Evolutionary conservation across 495 filamentous ascomycete genomes (phyloP).

Genomic region (Aeminium ludgeri): DNA sequence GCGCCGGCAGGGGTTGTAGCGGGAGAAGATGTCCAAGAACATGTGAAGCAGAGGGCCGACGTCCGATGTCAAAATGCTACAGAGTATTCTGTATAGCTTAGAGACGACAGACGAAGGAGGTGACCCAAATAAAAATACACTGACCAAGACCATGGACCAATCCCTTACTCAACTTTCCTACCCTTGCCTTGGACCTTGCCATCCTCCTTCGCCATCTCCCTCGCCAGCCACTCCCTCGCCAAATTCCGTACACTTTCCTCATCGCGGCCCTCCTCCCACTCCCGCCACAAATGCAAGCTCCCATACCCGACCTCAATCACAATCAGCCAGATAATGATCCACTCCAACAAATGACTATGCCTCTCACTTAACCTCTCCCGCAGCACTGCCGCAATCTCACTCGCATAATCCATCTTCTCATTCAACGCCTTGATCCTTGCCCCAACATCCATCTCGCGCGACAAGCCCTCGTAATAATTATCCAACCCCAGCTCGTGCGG

Average conservation of each 20-base stretch:
- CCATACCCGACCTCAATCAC: conserved; percentile 73
- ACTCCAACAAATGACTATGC: conserved; percentile 75
- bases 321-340: conserved; percentile 92
- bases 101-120: too few relatives aligned
- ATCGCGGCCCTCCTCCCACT: conserved; percentile 30
- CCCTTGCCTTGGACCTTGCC: too few relatives aligned
- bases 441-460: conserved; percentile 77
- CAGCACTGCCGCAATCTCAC: conserved; percentile 82
- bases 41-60: too few relatives aligned
- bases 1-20: too few relatives aligned
- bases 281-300: conserved; percentile 43
- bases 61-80: too few relatives aligned
- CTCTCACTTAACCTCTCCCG: conserved; percentile 79
- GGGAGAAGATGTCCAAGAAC: too few relatives aligned
- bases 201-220: conserved; percentile 9
- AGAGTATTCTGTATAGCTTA: too few relatives aligned
- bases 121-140: too few relatives aligned
- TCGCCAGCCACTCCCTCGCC: conserved; percentile 9
- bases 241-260: conserved; percentile 11
- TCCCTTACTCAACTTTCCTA: too few relatives aligned
- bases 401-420: conserved; percentile 93
- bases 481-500: conserved; percentile 68
- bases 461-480: conserved; percentile 87
- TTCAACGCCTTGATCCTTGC: conserved; percentile 83
- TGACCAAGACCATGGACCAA: too few relatives aligned